phyloP scores from a whole-genome alignment of 2,329 filamentous ascomycete genomes.

The Domatiomyces globalis region DNA sequence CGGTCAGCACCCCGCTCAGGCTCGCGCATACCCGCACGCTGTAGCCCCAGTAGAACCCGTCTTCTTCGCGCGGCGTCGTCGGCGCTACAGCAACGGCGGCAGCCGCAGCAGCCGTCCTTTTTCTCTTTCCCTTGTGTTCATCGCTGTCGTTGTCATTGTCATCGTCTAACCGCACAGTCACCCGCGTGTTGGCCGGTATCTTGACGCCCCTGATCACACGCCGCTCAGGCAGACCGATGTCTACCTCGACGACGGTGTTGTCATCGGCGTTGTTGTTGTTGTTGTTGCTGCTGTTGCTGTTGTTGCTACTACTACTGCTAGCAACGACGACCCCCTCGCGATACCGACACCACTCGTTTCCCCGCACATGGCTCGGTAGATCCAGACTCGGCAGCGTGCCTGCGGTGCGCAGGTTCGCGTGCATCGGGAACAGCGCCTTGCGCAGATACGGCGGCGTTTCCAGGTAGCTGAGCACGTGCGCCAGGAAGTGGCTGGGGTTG shows the following conservation, averaged over 20 bases:
- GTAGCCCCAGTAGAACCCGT: slow-evolving; percentile 81
- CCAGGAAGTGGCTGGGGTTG: slow-evolving; percentile 66
- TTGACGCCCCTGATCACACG: slow-evolving; percentile 40
- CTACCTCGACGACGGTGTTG: slow-evolving; percentile 33
- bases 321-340: slow-evolving; percentile 51
- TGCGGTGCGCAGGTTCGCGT: slow-evolving; percentile 61
- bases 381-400: slow-evolving; percentile 64
- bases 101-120: slow-evolving; percentile 41
- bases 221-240: slow-evolving; percentile 35
- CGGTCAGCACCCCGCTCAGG: slow-evolving; percentile 62
- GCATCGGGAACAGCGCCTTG: slow-evolving; percentile 59
- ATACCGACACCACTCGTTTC: slow-evolving; percentile 64
- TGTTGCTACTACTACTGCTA: not conserved
- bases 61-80: slow-evolving; percentile 54
- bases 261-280: no score
- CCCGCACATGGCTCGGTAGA: slow-evolving; percentile 69
- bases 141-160: slow-evolving; percentile 12
- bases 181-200: slow-evolving; percentile 56
- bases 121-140: slow-evolving; percentile 20
- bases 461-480: slow-evolving; percentile 65
- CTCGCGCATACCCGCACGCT: slow-evolving; percentile 50
- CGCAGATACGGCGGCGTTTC: slow-evolving; percentile 75
- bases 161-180: slow-evolving; percentile 52
- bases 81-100: no score
- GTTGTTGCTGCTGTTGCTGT: slow-evolving; percentile 31